These are phyloP conservation scores for Blastosporella zonata DNA, from an alignment of 1,284 basidiomycete genomes.

Conservation along the genomic window DNA sequence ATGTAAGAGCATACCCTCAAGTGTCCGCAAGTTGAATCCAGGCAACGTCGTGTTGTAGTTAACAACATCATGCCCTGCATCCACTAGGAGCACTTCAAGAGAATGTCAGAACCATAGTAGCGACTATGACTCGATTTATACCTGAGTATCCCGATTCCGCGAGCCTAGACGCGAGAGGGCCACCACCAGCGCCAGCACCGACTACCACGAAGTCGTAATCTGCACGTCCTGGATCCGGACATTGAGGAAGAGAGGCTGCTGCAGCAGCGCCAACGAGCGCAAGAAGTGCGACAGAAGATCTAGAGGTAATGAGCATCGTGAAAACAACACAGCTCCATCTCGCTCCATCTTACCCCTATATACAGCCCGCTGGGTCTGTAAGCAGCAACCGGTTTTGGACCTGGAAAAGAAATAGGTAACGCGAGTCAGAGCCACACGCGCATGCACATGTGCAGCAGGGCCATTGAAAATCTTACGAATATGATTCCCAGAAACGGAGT, in stretches of 20 bases:
- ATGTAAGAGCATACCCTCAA: conserved; percentile 2
- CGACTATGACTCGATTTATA: neutral
- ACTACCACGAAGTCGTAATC: conserved; percentile 6
- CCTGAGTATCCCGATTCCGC: conserved; percentile 15
- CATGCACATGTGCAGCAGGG: neutral
- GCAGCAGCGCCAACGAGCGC: neutral
- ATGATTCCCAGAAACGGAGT: neutral
- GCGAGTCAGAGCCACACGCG: neutral
- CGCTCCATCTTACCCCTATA: neutral
- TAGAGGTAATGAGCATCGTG: neutral
- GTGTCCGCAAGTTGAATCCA: neutral
- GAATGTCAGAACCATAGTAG: neutral
- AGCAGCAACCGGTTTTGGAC: neutral
- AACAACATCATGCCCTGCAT: conserved; percentile 3
- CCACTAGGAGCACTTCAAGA: conserved; percentile 4
- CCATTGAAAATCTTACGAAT: neutral
- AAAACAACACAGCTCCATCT: neutral
- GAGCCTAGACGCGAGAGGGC: conserved; percentile 14
- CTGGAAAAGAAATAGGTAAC: neutral
- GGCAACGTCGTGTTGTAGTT: conserved; percentile 8
- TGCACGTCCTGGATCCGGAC: neutral
- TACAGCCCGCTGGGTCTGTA: neutral
- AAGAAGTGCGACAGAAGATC: neutral
- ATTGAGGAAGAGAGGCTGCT: neutral
- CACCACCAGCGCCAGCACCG: conserved; percentile 16